Base-by-base conservation (phyloP, 305 asterid genomes). In the Plantago rigida region DNA sequence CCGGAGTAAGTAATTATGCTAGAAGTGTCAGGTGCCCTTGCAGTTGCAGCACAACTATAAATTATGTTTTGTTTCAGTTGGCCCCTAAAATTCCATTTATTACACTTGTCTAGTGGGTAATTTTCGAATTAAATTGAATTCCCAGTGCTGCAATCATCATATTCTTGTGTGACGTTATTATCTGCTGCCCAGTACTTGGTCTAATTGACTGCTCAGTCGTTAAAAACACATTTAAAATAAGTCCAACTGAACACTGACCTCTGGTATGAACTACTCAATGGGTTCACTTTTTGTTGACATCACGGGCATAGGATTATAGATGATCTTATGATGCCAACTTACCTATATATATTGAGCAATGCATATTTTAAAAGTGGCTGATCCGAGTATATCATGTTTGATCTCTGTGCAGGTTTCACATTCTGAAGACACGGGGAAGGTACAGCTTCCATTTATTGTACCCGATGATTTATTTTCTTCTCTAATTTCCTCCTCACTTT, bases 361-460 rank as follows among this genome's bases (percentile, higher is more conserved):
- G 60, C 28, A 10, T 9, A 24, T 3, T 19, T 54, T n/a, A 17
- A 42, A 50, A 15, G 9, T 50, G 4, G 24, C 28, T 15, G 19
- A 5, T 12, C 12, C 3, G 3, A 19, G 31, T 69, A 69, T 3
- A 56, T 48, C 6, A 36, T 68, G 62, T 74, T 73, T 69, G 28
- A 47, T 57, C 47, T 63, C 63, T 60, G 53, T 64, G 69, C 75
- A 89, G 95, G 84, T 22, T 22, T 36, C 73, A 46, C 70, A 59
- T 68, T 59, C 71, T 19, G 76, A 73, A 59, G 82, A 59, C 57
- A 67, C 78, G 3, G 54, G 28, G 17, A 86, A 81, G 94, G 95
- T 86, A 82, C 36, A 45, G 13, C 31, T 49, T 60, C 56, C 65
- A 12, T 11, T 14, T 39, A 17, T 50, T 63, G 39, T 44, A 45